Conservation (phyloP, 306 rosid genomes). For the Ormosia emarginata region DNA sequence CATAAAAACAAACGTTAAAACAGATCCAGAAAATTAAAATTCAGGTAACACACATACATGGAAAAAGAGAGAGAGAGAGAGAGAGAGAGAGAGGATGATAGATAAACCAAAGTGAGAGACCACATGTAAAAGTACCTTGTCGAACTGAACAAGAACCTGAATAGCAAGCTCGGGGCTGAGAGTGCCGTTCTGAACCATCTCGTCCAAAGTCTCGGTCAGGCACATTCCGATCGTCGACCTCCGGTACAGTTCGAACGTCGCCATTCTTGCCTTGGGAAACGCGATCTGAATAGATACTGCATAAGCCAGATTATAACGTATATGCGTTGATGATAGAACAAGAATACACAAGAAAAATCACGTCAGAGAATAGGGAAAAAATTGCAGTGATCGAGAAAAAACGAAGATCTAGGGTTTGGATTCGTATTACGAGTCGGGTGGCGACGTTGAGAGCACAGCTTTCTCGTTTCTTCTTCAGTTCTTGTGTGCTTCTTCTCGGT, state of each 20-base stretch:
- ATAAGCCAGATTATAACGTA: not conserved
- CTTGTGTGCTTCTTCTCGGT: conserved; percentile 5
- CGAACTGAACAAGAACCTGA: conserved; percentile 83
- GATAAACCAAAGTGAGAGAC: not conserved
- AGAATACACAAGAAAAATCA: not conserved
- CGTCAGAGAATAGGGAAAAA: not conserved
- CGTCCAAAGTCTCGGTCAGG: conserved; percentile 71
- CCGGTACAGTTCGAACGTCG: conserved; percentile 77
- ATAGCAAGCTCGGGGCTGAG: conserved; percentile 78
- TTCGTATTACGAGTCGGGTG: not conserved
- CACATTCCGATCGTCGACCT: conserved; percentile 85
- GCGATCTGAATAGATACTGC: conserved; percentile 30
- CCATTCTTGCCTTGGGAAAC: conserved; percentile 37
- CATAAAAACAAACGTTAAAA: not conserved
- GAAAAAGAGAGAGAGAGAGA: too few species aligned
- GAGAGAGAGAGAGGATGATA: too few species aligned
- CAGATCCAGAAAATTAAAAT: not conserved
- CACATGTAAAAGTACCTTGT: conserved; percentile 44
- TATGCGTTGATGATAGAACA: not conserved
- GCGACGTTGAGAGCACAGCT: not conserved
- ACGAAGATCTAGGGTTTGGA: not conserved
- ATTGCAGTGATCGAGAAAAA: not conserved
- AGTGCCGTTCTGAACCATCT: conserved; percentile 73
- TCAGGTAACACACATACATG: not conserved
- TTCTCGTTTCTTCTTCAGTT: not conserved